Conservation (phyloP, 179 eudicot genomes). For the Patellifolia procumbens region DNA sequence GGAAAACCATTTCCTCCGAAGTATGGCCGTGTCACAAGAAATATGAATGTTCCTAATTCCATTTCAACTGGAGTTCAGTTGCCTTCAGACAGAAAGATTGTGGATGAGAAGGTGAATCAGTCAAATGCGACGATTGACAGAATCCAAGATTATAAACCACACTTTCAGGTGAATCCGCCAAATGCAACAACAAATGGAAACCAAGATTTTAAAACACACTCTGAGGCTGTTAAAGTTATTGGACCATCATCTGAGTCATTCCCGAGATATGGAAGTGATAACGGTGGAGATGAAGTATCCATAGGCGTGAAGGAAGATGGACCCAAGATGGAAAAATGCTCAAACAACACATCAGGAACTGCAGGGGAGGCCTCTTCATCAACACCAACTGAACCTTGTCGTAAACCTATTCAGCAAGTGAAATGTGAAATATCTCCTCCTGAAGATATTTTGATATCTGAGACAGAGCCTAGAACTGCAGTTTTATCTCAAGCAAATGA, state of each 20-base stretch:
- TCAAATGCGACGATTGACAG: slow-evolving; percentile 46
- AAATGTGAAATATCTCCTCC: slow-evolving; percentile 28
- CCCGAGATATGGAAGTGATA: slow-evolving; percentile 30
- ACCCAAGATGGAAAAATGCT: slow-evolving; percentile 28
- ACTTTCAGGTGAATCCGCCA: slow-evolving; percentile 38
- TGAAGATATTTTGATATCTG: slow-evolving; percentile 31
- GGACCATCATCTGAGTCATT: slow-evolving; percentile 39
- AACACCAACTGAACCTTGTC: slow-evolving; percentile 34
- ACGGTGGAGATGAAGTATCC: slow-evolving; percentile 29
- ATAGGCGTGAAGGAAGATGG: slow-evolving; percentile 34
- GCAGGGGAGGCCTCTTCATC: slow-evolving; percentile 35
- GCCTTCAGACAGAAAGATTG: slow-evolving; percentile 46
- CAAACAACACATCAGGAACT: slow-evolving; percentile 26
- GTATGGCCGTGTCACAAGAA: slow-evolving; percentile 96
- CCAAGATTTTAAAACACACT: slow-evolving; percentile 30
- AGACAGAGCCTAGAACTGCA: slow-evolving; percentile 35
- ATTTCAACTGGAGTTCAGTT: slow-evolving; percentile 41
- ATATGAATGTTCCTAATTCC: slow-evolving; percentile 54
- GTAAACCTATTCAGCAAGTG: slow-evolving; percentile 29
- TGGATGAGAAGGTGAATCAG: slow-evolving; percentile 43
- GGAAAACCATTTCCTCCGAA: slow-evolving; percentile 94
- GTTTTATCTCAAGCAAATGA: slow-evolving; percentile 27
- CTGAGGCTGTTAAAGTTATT: slow-evolving; percentile 37
- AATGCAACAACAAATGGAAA: slow-evolving; percentile 45
- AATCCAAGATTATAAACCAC: slow-evolving; percentile 31